phyloP scores from a whole-genome alignment of 1,284 basidiomycete species.

The Laetiporus sulphureus region DNA sequence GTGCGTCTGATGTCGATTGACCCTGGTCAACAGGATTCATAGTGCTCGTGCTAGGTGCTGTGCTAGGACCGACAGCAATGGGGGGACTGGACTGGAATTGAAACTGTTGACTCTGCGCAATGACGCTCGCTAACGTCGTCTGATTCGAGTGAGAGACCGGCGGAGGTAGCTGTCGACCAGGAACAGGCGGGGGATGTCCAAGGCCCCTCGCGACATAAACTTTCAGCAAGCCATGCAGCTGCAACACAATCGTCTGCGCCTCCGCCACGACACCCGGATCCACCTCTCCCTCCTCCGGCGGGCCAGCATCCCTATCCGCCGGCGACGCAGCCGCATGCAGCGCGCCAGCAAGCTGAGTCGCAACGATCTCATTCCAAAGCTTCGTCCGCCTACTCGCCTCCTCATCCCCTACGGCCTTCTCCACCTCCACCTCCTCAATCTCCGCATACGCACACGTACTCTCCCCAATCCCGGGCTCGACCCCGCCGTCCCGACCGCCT shows the following conservation, averaged over 20 bases:
- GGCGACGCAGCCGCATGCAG: constrained; percentile 1
- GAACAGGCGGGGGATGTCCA: constrained; percentile 32
- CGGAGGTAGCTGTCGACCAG: constrained; percentile 27
- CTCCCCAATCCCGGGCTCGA: constrained; percentile 35
- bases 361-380: constrained; percentile 53
- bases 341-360: constrained; percentile 23
- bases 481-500: constrained; percentile 24
- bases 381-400: constrained; percentile 48
- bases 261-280: constrained; percentile 39
- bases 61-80: constrained; percentile 5
- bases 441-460: constrained; percentile 44
- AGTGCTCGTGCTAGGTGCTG: constrained; percentile 1
- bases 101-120: constrained; percentile 48
- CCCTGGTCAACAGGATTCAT: background rate
- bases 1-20: background rate
- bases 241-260: constrained; percentile 47
- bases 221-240: constrained; percentile 52
- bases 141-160: constrained; percentile 37
- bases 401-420: constrained; percentile 46
- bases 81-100: constrained; percentile 26
- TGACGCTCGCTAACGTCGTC: constrained; percentile 59
- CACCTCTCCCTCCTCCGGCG: constrained; percentile 60
- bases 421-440: constrained; percentile 52
- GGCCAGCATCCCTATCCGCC: constrained; percentile 19
- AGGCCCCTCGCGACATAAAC: constrained; percentile 49